Evolutionary conservation across 1,284 basidiomycete species (phyloP), one percentile per base, ranked within the genome.

Genomic region (Puccinia horiana): DNA sequence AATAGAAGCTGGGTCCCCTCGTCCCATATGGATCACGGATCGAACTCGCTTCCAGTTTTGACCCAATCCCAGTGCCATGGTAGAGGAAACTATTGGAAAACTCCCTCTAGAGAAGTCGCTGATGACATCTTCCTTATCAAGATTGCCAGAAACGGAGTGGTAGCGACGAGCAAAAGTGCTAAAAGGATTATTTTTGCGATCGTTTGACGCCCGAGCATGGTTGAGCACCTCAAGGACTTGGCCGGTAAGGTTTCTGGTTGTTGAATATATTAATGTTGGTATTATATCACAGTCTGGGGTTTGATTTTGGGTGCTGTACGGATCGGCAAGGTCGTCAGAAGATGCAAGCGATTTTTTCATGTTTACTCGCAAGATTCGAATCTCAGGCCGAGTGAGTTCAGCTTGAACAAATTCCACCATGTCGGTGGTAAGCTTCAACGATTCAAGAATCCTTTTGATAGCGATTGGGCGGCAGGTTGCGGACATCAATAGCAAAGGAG

Each of bases 251-350:
- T 67, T 35, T 23, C 18, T 20, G 2, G 63, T 67, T 18, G 40
- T 67, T 18, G 63, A 67, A 29, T 67, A 67, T 35, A 67, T 67
- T 23, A 40, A n/a, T n/a, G n/a, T n/a, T n/a, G n/a, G n/a, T n/a
- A n/a, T n/a, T n/a, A n/a, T 63, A 16, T 63, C n/a, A 11, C 23
- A 52, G 20, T 63, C 26, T 63, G 11, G 5, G 14, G 35, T 37
- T 32, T 63, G 29, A 29, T 63, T 26, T 63, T 63, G 61, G 26
- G 6, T 63, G 20, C 61, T 63, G 61, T 32, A 63, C 35, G 32
- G 26, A 29, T 29, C 61, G 32, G 35, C 5, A 63, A 63, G 61
- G 9, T 63, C 61, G 8, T 63, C 61, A 9, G 20, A 63, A 20
- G 26, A 63, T 14, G 12, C 35, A 29, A 32, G 35, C 9, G 61